Conservation (phyloP, 805 yeast genomes). For the Candida ulmi region DNA sequence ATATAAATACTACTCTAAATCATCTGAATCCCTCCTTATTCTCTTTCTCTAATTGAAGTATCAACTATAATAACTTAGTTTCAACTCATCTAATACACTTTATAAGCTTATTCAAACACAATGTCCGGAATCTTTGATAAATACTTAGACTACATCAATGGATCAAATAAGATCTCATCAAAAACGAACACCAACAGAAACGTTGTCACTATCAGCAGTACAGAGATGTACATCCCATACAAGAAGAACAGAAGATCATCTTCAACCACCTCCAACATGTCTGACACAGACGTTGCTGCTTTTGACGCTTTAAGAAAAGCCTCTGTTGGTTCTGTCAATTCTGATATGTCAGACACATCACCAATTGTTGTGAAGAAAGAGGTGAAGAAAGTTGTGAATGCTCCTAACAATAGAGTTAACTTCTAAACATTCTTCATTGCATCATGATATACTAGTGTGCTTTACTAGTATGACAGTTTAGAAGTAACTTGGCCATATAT, state of each 20-base stretch:
- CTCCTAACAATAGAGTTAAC: constrained; percentile 20
- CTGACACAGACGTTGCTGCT: constrained; percentile 1
- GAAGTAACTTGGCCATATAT: no score
- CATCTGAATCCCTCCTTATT: no score
- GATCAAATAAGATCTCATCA: constrained; percentile 15
- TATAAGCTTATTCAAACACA: not conserved
- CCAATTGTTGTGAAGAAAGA: constrained; percentile 1
- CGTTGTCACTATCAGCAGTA: constrained; percentile 12
- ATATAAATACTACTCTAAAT: no score
- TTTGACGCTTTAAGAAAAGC: constrained; percentile 5
- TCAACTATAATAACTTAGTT: no score
- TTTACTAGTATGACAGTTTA: not conserved
- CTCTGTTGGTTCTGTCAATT: constrained; percentile 1
- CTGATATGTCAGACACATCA: not conserved
- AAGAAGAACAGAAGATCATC: constrained; percentile 19
- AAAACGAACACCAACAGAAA: constrained; percentile 15
- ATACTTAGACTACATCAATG: constrained; percentile 20
- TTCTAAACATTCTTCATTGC: constrained; percentile 5
- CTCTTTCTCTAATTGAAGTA: no score
- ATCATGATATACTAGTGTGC: no score
- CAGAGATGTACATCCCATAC: constrained; percentile 15
- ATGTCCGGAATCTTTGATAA: constrained; percentile 28
- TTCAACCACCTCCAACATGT: constrained; percentile 4
- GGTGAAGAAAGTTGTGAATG: constrained; percentile 9
- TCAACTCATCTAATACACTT: not conserved